These are phyloP conservation scores for Volvox reticuliferus DNA, from an alignment of 139 green algal genomes.

Conservation along the genomic window DNA sequence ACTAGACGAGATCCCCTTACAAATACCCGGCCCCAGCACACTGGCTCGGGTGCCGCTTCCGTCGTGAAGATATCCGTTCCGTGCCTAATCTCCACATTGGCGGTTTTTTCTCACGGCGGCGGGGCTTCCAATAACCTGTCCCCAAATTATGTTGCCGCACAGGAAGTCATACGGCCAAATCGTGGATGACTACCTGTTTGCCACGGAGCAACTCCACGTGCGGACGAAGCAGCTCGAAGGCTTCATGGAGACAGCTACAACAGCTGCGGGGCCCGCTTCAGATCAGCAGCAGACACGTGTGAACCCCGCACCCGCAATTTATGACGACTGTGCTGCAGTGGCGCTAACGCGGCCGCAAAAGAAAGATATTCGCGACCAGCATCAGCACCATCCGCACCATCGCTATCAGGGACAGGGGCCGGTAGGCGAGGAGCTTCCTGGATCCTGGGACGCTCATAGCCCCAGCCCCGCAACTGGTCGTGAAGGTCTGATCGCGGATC, in stretches of 20 bases:
- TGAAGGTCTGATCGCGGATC: neutral
- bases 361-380: neutral
- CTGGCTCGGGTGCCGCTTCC: no score
- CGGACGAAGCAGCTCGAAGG: slow-evolving; percentile 44
- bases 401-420: neutral
- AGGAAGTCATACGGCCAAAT: slow-evolving; percentile 60
- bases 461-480: neutral
- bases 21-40: no score
- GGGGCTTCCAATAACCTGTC: no score
- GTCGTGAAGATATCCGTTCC: no score
- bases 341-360: neutral
- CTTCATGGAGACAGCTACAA: neutral
- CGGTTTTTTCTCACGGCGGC: no score
- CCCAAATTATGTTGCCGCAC: neutral
- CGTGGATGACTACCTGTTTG: slow-evolving; percentile 53
- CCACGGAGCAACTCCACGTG: slow-evolving; percentile 47
- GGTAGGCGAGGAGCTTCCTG: neutral
- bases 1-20: no score
- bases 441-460: neutral
- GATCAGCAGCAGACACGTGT: neutral
- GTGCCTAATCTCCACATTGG: no score
- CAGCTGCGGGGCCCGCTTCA: neutral
- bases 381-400: neutral
- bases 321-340: neutral
- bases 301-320: neutral